Evolutionary conservation across 306 rosid species (phyloP), one percentile per base, ranked within the genome.

Genomic region (Cicer pinnatifidum): DNA sequence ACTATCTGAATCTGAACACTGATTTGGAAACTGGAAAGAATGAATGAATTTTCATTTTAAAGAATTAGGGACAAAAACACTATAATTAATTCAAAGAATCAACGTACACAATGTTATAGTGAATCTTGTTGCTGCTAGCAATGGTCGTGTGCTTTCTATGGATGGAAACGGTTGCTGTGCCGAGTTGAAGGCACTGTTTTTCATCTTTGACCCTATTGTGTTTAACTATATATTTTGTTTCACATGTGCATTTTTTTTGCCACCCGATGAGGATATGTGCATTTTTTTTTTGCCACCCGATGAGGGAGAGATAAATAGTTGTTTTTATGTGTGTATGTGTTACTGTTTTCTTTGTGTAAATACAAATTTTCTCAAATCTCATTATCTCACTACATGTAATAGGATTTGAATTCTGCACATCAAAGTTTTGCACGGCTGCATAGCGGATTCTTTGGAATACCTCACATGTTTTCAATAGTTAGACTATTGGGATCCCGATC

Each of bases 341-440:
- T 61, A 16, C 50, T 69, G 10, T 57, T 57, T 67, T 78, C 62
- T 47, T 10, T 60, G 9, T 12, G 35, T 51, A 38, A 48, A 40
- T 47, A 28, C 43, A 20, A 62, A 76, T 60, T 69, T 52, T 52
- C 47, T 33, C 16, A 5, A 59, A 59, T 35, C 19, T 70, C 53
- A 64, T 64, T 17, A 44, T 35, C 58, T 75, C 68, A 62, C 41
- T 82, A 43, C 50, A 11, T 43, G 13, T 79, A 75, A 37, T 77
- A 94, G 98, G 97, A 91, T 77, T 82, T 94, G 81, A 94, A 86
- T 87, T 87, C 90, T 79, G 97, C 98, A 68, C 98, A 94, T 87
- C 98, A 94, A 75, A 94, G 97, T 91, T 87, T 91, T 85, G 94
- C 92, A 16, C 91, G 97, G 62, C 75, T 94, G 82, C 98, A 94